Conservation (phyloP, 2,329 filamentous ascomycete species). For the Hymenoscyphus linearis region DNA sequence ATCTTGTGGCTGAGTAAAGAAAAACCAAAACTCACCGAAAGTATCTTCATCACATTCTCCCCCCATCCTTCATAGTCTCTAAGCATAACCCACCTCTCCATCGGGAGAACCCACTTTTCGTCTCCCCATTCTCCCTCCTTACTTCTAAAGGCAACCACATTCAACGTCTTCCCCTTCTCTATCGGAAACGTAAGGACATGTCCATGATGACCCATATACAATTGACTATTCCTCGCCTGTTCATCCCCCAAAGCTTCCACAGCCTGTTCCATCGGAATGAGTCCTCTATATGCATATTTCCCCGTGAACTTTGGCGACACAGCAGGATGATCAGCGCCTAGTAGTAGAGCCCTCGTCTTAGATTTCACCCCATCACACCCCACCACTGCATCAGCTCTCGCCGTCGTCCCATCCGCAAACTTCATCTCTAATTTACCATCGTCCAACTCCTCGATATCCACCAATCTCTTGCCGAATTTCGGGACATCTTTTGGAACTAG, state of each 20-base stretch:
- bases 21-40: constrained; percentile 23
- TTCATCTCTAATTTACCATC: constrained; percentile 29
- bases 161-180: constrained; percentile 50
- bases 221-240: constrained; percentile 43
- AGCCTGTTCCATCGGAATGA: constrained; percentile 55
- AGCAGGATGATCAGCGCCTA: constrained; percentile 36
- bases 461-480: constrained; percentile 34
- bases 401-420: constrained; percentile 42
- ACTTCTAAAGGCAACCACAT: constrained; percentile 37
- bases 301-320: constrained; percentile 41
- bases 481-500: constrained; percentile 36
- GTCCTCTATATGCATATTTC: constrained; percentile 56
- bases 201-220: constrained; percentile 44
- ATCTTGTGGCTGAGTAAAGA: background rate
- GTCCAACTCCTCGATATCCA: constrained; percentile 26
- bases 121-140: constrained; percentile 34
- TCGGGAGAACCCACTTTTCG: constrained; percentile 36
- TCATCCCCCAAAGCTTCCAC: constrained; percentile 43
- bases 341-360: constrained; percentile 44
- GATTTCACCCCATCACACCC: constrained; percentile 63
- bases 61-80: constrained; percentile 37
- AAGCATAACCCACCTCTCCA: constrained; percentile 35
- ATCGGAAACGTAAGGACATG: constrained; percentile 60
- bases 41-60: constrained; percentile 32
- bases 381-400: constrained; percentile 44